Evolutionary conservation across 2,329 filamentous ascomycete genomes (phyloP), one percentile per base, ranked within the genome.

Genomic region (Cercospora sp.): DNA sequence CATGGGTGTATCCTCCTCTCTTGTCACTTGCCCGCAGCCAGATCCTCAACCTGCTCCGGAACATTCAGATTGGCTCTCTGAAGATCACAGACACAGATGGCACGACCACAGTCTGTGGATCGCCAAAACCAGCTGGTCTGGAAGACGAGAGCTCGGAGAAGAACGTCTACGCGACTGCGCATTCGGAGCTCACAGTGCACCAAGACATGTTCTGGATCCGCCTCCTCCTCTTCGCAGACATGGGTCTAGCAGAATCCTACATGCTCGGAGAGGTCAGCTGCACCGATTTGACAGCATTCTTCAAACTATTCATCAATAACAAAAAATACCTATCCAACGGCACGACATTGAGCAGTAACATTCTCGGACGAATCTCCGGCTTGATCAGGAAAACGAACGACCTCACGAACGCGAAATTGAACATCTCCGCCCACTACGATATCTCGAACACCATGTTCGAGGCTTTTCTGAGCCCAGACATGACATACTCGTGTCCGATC

Each of bases 371-470:
- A 3, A 77, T 91, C 49, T 85, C 87, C 3, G 86, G 85, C 59
- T 76, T 91, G 40, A 71, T 83, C 13, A 77, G 82, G 59, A 77
- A 79, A 55, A 83, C 80, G 55, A 84, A 84, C 74, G 83, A 82
- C 24, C 80, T 84, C 16, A 79, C 80, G 65, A 84, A 83, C 66
- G 86, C 89, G 10, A 83, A 87, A 10, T 81, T 91, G 53, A 91
- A 93, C 75, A 88, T 91, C 63, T 86, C 86, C 2, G 89, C 89
- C 4, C 90, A 93, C 72, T 93, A 93, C 77, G 90, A 93, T 74
- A 90, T 92, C 70, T 89, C 87, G 71, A 92, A 92, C 74, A 88
- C 89, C 67, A 91, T 92, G 88, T 92, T 92, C 73, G 88, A 89
- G 5, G 88, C 89, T 0, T 92, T 92, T 72, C 82, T 92, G 30